These are phyloP conservation scores for Conticribra guillardii DNA, from an alignment of 108 stramenopile species.

Conservation along the genomic window DNA sequence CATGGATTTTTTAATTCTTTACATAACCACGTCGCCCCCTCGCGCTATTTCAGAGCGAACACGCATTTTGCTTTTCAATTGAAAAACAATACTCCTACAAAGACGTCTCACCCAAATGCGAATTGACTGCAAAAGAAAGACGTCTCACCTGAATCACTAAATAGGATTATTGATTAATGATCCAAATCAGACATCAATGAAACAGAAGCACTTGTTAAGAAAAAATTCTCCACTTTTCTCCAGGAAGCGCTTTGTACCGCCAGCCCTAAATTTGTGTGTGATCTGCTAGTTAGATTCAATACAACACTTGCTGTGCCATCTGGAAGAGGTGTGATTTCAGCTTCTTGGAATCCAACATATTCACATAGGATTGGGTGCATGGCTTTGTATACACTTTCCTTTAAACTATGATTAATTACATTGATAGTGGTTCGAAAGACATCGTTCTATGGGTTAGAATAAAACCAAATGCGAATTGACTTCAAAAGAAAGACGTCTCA, in stretches of 20 bases:
- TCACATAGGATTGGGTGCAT: slow-evolving; percentile 81
- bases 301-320: slow-evolving; percentile 77
- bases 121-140: too few species aligned
- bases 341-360: slow-evolving; percentile 87
- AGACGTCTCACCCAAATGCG: too few species aligned
- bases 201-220: slow-evolving; percentile 58
- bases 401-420: slow-evolving; percentile 49
- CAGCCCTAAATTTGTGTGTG: slow-evolving; percentile 44
- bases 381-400: slow-evolving; percentile 89
- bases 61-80: too few species aligned
- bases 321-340: slow-evolving; percentile 68
- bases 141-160: slow-evolving; percentile 70
- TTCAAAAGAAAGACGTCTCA: slow-evolving; percentile 26
- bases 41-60: too few species aligned
- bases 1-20: too few species aligned
- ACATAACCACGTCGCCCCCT: too few species aligned
- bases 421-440: background rate
- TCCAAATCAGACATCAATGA: too few species aligned
- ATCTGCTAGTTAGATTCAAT: slow-evolving; percentile 50
- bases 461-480: too few species aligned
- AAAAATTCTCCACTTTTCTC: slow-evolving; percentile 53
- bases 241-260: slow-evolving; percentile 66
- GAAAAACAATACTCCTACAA: too few species aligned
- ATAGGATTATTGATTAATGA: too few species aligned
- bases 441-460: background rate